Conservation (phyloP, 108 stramenopile species). For the Pinguiococcus pyrenoidosus region DNA sequence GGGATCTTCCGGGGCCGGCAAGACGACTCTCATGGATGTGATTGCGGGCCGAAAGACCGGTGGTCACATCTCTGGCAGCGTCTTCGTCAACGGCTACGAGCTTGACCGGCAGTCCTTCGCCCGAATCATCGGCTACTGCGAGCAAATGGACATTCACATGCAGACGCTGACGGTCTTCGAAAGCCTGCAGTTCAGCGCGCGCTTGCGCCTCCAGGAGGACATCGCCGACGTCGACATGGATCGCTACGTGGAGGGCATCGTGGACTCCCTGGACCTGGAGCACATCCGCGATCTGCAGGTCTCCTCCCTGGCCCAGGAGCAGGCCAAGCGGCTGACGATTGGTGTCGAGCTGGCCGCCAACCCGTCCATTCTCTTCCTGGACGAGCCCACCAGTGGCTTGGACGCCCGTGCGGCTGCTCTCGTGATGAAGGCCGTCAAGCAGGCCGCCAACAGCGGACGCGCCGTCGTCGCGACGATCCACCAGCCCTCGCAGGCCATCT, state of each 20-base stretch:
- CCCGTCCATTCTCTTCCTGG: slow-evolving; percentile 37
- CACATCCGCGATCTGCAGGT: slow-evolving; percentile 63
- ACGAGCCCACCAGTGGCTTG: slow-evolving; percentile 42
- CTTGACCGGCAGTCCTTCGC: slow-evolving; percentile 39
- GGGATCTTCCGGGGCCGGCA: slow-evolving; percentile 41
- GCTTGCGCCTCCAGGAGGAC: slow-evolving; percentile 6
- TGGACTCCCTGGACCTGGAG: slow-evolving; percentile 57
- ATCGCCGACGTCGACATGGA: slow-evolving; percentile 31
- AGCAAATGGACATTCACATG: slow-evolving; percentile 76
- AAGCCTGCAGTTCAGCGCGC: neutral
- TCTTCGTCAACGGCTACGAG: slow-evolving; percentile 60
- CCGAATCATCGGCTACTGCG: slow-evolving; percentile 61
- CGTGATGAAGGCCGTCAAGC: slow-evolving; percentile 32
- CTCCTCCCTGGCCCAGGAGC: slow-evolving; percentile 59
- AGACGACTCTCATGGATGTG: slow-evolving; percentile 60
- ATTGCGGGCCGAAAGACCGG: slow-evolving; percentile 66
- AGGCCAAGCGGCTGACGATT: slow-evolving; percentile 31
- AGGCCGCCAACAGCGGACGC: slow-evolving; percentile 33
- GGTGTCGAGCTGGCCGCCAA: slow-evolving; percentile 34
- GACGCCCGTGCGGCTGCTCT: slow-evolving; percentile 14
- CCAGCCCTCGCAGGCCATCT: slow-evolving; percentile 58
- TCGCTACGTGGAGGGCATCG: slow-evolving; percentile 42
- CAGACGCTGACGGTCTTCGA: neutral
- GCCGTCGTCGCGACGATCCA: slow-evolving; percentile 60
- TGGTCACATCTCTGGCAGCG: slow-evolving; percentile 56